Percentiles rank a stretch among this genome's conserved stretches.
Evolutionary conservation across 768 basidiomycete species (phyloP).

Genomic region (Pleurotus tuoliensis): DNA sequence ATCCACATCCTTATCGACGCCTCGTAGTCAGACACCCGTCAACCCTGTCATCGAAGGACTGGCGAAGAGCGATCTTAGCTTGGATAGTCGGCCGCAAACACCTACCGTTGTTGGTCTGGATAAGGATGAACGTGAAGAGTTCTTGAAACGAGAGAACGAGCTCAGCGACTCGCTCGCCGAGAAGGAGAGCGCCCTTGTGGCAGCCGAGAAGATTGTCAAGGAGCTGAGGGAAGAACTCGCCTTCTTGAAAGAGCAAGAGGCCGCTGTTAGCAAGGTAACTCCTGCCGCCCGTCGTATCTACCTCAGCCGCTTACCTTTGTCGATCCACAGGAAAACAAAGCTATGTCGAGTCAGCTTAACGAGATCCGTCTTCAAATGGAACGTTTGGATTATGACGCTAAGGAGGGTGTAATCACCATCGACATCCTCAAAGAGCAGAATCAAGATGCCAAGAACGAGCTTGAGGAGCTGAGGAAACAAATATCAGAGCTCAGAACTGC

Average conservation of each 20-base stretch:
- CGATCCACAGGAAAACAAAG: constrained; percentile 76
- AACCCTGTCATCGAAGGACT: constrained; percentile 72
- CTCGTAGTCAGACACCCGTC: constrained; percentile 66
- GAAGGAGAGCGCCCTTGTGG: constrained; percentile 75
- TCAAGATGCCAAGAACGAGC: constrained; percentile 76
- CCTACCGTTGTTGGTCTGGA: constrained; percentile 86
- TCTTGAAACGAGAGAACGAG: constrained; percentile 94
- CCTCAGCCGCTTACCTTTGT: neutral
- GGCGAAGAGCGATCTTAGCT: constrained; percentile 42
- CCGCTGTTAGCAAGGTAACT: constrained; percentile 66
- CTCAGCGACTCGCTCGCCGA: constrained; percentile 90
- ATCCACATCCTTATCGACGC: constrained; percentile 50
- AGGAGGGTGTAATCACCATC: constrained; percentile 87
- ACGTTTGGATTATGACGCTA: constrained; percentile 91
- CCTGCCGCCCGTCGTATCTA: constrained; percentile 1
- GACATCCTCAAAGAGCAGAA: constrained; percentile 97
- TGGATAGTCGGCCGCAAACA: constrained; percentile 87
- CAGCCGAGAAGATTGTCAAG: constrained; percentile 82
- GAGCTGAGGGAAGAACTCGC: constrained; percentile 87
- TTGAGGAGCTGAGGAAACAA: constrained; percentile 85
- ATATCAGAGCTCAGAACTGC: constrained; percentile 74
- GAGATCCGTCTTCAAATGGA: constrained; percentile 91
- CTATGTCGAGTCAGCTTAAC: constrained; percentile 89
- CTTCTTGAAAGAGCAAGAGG: constrained; percentile 90
- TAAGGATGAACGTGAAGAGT: constrained; percentile 97